A percentile compares a stretch with the other conserved stretches of the same genome.
Conservation (phyloP, 441 rosid species). For the Brassica balearica region DNA sequence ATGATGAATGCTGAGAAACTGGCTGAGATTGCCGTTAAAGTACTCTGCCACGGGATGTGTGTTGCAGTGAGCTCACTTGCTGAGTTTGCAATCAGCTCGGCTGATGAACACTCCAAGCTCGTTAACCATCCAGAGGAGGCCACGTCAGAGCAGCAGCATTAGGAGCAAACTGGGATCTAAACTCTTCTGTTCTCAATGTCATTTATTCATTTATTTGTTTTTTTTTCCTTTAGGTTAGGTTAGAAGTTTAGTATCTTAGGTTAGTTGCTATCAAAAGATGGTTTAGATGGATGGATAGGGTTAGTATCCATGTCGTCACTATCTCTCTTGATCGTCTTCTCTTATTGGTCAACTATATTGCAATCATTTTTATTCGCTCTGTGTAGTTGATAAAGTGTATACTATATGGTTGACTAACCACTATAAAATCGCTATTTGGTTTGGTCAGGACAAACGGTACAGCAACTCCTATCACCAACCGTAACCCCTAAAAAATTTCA, state of each 20-base stretch:
- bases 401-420: neutral
- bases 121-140: slow-evolving; percentile 58
- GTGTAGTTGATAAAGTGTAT: neutral
- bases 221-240: neutral
- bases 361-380: too few species aligned
- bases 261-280: too few species aligned
- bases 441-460: slow-evolving; percentile 26
- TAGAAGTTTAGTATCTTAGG: slow-evolving; percentile 24
- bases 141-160: neutral
- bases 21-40: slow-evolving; percentile 74
- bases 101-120: slow-evolving; percentile 65
- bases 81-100: slow-evolving; percentile 66
- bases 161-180: slow-evolving; percentile 6
- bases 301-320: too few species aligned
- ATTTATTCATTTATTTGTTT: slow-evolving; percentile 13
- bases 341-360: too few species aligned
- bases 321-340: too few species aligned
- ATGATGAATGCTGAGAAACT: slow-evolving; percentile 65
- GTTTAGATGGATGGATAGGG: too few species aligned
- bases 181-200: neutral
- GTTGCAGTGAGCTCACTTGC: slow-evolving; percentile 76
- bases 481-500: slow-evolving; percentile 15
- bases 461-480: slow-evolving; percentile 25
- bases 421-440: neutral
- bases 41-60: slow-evolving; percentile 92